Conservation (phyloP, 805 yeast species). For the Scheffersomyces amazonensis region DNA sequence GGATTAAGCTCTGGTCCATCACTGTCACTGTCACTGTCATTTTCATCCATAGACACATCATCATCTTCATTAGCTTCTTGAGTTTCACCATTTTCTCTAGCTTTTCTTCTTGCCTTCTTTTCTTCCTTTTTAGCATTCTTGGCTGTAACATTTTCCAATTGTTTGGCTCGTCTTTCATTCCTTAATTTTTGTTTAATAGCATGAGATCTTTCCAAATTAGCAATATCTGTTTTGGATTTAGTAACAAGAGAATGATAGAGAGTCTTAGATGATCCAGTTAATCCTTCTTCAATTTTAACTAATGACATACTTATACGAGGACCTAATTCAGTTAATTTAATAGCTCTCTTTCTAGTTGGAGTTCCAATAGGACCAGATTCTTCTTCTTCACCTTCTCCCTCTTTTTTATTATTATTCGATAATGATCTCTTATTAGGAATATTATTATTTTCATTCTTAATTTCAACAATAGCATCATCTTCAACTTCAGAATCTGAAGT, state of each 20-base stretch:
- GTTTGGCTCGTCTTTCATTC: slow-evolving; percentile 71
- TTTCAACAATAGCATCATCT: slow-evolving; percentile 79
- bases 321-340: slow-evolving; percentile 88
- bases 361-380: slow-evolving; percentile 10
- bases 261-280: slow-evolving; percentile 81
- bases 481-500: slow-evolving; percentile 94
- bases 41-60: slow-evolving; percentile 16
- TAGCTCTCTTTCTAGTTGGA: slow-evolving; percentile 66
- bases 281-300: slow-evolving; percentile 86
- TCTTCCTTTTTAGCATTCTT: slow-evolving; percentile 73
- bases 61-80: slow-evolving; percentile 24
- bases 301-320: slow-evolving; percentile 79
- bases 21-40: slow-evolving; percentile 17
- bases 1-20: slow-evolving; percentile 38
- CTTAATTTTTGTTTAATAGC: slow-evolving; percentile 57
- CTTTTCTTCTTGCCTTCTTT: slow-evolving; percentile 66
- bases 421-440: slow-evolving; percentile 14
- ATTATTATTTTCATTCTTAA: slow-evolving; percentile 26
- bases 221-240: slow-evolving; percentile 61
- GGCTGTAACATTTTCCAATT: slow-evolving; percentile 71
- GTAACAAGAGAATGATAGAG: slow-evolving; percentile 71
- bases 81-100: slow-evolving; percentile 36
- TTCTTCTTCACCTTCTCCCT: slow-evolving; percentile 8
- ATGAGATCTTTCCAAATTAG: slow-evolving; percentile 65
- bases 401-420: slow-evolving; percentile 9